Evolutionary conservation across 306 rosid genomes (phyloP), one percentile per base, ranked within the genome.

Genomic region (Sesbania bispinosa): DNA sequence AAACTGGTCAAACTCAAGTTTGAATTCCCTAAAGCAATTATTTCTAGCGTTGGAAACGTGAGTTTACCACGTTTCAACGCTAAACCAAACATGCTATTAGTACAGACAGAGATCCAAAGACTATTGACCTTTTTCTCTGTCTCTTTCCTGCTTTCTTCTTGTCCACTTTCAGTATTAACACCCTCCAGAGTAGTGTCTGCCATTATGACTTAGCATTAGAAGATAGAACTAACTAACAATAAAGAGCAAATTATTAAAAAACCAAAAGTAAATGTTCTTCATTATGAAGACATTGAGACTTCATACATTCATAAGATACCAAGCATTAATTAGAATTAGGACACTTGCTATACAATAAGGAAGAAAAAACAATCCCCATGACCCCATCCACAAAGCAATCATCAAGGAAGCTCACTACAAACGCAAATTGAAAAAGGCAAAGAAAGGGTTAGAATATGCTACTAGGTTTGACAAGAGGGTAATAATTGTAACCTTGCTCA

Each of bases 81-180:
- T n/a, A n/a, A n/a, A n/a, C n/a, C n/a, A n/a, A n/a, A n/a, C n/a
- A n/a, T n/a, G n/a, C n/a, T n/a, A n/a, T n/a, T n/a, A n/a, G n/a
- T n/a, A n/a, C n/a, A n/a, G n/a, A n/a, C n/a, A 62, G 11, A n/a
- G n/a, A n/a, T 50, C 46, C 54, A 55, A 62, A 77, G 46, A 77
- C 13, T 11, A 62, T 46, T 68, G 65, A 94, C 99, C 97, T 88
- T 94, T 86, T 68, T 91, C 41, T 76, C 86, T 3, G 30, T 74
- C 62, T 88, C 96, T 71, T 91, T 91, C 62, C 68, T 84, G 57
- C 48, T 81, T 71, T 74, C 92, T 61, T 77, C 83, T 74, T 80
- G 80, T 75, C 81, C 93, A 75, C 27, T 81, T 62, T 79, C 92
- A 70, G 26, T 75, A 71, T 77, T 82, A 66, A 39, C 85, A 67